Evolutionary conservation across 1,284 basidiomycete genomes (phyloP).

Genomic region (Ustilago curta): DNA sequence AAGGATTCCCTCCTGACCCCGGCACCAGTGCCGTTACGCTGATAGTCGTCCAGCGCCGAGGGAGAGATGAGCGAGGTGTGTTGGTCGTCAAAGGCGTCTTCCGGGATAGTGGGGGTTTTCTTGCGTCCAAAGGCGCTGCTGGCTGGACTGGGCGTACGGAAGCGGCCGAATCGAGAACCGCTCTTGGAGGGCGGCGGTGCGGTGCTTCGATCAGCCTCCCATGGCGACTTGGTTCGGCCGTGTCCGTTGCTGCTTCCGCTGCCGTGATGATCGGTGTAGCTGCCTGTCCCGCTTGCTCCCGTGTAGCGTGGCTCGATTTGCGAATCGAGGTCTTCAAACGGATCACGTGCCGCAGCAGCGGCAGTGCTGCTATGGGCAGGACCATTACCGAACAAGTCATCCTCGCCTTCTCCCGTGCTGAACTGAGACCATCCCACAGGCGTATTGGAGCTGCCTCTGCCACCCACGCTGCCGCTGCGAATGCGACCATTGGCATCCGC

Average conservation of each 20-base stretch:
- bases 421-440: slow-evolving; percentile 47
- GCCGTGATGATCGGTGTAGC: slow-evolving; percentile 4
- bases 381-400: slow-evolving; percentile 27
- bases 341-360: slow-evolving; percentile 12
- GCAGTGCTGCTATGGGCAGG: not conserved
- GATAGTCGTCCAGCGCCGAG: slow-evolving; percentile 8
- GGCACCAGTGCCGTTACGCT: not conserved
- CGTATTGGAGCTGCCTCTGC: slow-evolving; percentile 25
- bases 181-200: slow-evolving; percentile 32
- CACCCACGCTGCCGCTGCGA: slow-evolving; percentile 25
- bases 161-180: slow-evolving; percentile 26
- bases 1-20: slow-evolving; percentile 14
- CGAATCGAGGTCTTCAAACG: slow-evolving; percentile 30
- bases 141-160: slow-evolving; percentile 41
- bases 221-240: slow-evolving; percentile 19
- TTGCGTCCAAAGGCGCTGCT: slow-evolving; percentile 34
- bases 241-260: slow-evolving; percentile 20
- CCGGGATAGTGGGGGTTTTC: slow-evolving; percentile 39
- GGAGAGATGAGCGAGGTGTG: slow-evolving; percentile 22
- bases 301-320: slow-evolving; percentile 9
- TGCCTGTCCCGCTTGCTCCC: slow-evolving; percentile 5
- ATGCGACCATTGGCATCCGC: slow-evolving; percentile 10
- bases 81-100: slow-evolving; percentile 20
- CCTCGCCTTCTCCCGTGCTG: slow-evolving; percentile 20
- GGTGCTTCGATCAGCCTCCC: slow-evolving; percentile 5